Percentiles rank a stretch among this genome's conserved stretches.
Evolutionary conservation across 176 grass and related monocot species (phyloP).

Genomic region (Oryza meyeriana): DNA sequence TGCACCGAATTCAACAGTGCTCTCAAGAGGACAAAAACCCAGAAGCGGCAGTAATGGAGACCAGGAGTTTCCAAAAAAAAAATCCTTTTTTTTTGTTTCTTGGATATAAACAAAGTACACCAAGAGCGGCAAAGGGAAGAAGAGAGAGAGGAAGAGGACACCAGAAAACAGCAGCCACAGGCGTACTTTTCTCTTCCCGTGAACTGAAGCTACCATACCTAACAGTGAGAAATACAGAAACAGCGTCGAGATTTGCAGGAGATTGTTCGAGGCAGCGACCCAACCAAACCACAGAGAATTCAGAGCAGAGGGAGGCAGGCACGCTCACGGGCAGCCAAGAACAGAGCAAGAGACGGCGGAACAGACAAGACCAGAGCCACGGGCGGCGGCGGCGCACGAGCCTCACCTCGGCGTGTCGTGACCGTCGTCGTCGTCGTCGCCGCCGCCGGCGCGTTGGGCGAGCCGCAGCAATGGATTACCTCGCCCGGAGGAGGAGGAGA

Average conservation of each 20-base stretch:
- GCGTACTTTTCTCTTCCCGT: not conserved
- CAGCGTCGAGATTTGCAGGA: not conserved
- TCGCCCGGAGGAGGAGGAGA: not conserved
- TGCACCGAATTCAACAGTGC: not conserved
- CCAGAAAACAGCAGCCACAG: not conserved
- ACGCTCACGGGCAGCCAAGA: not conserved
- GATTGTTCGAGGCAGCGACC: not conserved
- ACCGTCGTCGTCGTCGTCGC: not conserved
- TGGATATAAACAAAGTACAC: not conserved
- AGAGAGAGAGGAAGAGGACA: not conserved
- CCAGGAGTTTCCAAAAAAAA: not conserved
- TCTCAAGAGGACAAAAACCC: constrained; percentile 7
- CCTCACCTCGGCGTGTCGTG: not conserved
- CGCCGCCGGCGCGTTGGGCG: not conserved
- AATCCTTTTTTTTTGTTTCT: not conserved
- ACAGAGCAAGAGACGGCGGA: not conserved
- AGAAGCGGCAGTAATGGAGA: not conserved
- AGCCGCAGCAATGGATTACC: constrained; percentile 1
- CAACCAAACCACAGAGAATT: not conserved
- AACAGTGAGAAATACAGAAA: not conserved
- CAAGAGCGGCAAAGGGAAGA: not conserved
- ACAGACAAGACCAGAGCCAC: not conserved
- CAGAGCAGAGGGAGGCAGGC: not conserved
- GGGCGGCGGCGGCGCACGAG: no score
- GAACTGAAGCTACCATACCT: not conserved